Percentiles rank a stretch among this genome's conserved stretches.
phyloP scores from a whole-genome alignment of 441 rosid species.

The Croton laevigatus region DNA sequence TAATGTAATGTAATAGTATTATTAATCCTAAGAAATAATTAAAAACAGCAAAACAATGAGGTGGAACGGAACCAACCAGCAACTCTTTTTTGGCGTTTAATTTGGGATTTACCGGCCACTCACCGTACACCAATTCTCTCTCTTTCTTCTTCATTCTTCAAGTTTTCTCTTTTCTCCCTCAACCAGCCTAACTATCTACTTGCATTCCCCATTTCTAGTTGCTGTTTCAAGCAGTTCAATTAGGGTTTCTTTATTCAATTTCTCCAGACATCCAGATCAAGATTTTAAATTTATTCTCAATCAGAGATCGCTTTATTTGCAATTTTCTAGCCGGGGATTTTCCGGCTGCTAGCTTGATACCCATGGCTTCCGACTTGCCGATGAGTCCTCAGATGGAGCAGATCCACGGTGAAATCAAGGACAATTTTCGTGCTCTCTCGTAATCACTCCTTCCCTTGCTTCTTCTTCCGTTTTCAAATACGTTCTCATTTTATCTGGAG shows the following conservation, averaged over 20 bases:
- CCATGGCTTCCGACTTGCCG: conserved; percentile 58
- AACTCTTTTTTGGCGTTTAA: too few species aligned
- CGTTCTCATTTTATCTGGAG: not conserved
- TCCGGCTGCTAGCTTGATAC: conserved; percentile 25
- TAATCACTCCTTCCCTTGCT: conserved; percentile 28
- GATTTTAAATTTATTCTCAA: not conserved
- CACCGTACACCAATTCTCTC: not conserved
- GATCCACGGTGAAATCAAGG: conserved; percentile 94
- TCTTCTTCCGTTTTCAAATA: not conserved
- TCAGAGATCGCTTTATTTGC: not conserved
- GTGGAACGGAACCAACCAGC: too few species aligned
- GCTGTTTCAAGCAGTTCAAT: not conserved
- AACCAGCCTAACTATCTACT: too few species aligned
- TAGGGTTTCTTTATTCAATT: not conserved
- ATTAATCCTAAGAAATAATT: too few species aligned
- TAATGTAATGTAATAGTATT: too few species aligned
- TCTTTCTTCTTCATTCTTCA: not conserved
- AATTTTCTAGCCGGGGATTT: conserved; percentile 20
- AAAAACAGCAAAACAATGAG: too few species aligned
- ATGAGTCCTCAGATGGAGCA: conserved; percentile 92
- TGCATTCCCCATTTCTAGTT: too few species aligned
- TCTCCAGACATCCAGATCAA: not conserved
- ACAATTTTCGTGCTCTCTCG: conserved; percentile 92
- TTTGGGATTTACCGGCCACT: not conserved
- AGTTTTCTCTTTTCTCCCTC: not conserved